Base-by-base conservation (phyloP, 495 filamentous ascomycete genomes). In the Hypoxylon fragiforme region DNA sequence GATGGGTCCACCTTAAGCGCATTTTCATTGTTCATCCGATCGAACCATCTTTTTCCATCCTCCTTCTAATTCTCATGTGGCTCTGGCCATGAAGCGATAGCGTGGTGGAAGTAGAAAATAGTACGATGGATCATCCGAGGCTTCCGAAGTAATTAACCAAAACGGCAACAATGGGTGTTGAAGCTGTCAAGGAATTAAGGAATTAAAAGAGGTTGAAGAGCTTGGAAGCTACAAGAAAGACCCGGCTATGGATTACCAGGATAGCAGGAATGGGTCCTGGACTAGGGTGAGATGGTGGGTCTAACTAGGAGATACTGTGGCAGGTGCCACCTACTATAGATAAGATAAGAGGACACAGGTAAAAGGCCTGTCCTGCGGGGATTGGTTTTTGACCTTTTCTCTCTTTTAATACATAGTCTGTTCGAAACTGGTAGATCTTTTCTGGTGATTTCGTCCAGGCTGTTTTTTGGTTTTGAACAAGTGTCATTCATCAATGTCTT, bases 101-200 rank as follows among this genome's bases (percentile, higher is more conserved):
- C 43, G 28, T 53, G 30, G 41, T 14, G 45, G 44, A 54, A 32
- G 1, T 12, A 30, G 18, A 44, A 31, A 52, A 62, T 56, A 62
- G 58, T 50, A 57, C 58, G 58, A 62, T 57, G 50, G 48, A 11
- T 24, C n/a, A 62, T 62, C 58, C 58, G 58, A 62, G 20, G 48
- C 42, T 57, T 62, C 58, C 58, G 58, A 56, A 45, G 47, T 34
- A 35, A 11, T 42, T 14, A 42, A 36, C 37, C 38, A 20, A 44
- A 57, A 62, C 38, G 47, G 58, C 52, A 52, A n/a, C 51, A 57
- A 59, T 47, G 57, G 51, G 37, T 32, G 37, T 46, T 42, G 46
- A 57, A 45, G 54, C 41, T 53, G 55, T 59, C 46, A 48, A 48
- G 41, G 41, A 34, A 28, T 32, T 20, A 9, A 41, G 22, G 42